Evolutionary conservation across 1,139 yeast genomes (phyloP), one percentile per base, ranked within the genome.

Genomic region (Yamadazyma kanchanaburiensis): DNA sequence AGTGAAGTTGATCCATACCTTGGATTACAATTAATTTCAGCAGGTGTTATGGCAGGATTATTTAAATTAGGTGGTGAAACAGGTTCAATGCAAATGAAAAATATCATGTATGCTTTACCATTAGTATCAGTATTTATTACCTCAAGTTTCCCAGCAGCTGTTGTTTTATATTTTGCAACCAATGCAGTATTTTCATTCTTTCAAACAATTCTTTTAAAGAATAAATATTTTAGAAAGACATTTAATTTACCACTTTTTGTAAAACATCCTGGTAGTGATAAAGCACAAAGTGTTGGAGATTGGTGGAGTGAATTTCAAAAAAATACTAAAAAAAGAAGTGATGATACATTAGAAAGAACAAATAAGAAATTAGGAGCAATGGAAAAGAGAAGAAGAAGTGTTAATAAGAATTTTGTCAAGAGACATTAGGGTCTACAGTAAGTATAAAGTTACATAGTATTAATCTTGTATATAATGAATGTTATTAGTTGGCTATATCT

Each of bases 51-150:
- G 38, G 74, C 86, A 31, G 69, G 74, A 2, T 80, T 91, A 53
- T 75, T 91, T 53, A 75, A 80, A 58, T 61, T 80, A 23, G 98
- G 97, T 38, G 96, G 96, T 43, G 97, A 91, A 56, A 83, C 94
- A 12, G 96, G 95, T 34, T 77, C 75, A 36, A 53, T 55, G 22
- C 77, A 74, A 42, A 72, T 86, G 58, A 68, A 80, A 34, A 82
- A 80, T 49, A 58, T 83, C 18, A 74, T 89, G 65, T 78, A 84
- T 28, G 67, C 70, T 36, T 58, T 87, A 47, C 97, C 97, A 15
- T 68, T 88, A 42, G 64, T 81, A 21, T 86, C 96, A 3, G 80
- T 91, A 37, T 78, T 89, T 15, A 76, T 91, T 45, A 89, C 97
- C 11, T 85, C 84, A 80, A 74, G 80, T 33, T 72, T 91, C 49